These are phyloP conservation scores for Myriosclerotinia duriaeana DNA, from an alignment of 2,329 filamentous ascomycete genomes.

Conservation along the genomic window DNA sequence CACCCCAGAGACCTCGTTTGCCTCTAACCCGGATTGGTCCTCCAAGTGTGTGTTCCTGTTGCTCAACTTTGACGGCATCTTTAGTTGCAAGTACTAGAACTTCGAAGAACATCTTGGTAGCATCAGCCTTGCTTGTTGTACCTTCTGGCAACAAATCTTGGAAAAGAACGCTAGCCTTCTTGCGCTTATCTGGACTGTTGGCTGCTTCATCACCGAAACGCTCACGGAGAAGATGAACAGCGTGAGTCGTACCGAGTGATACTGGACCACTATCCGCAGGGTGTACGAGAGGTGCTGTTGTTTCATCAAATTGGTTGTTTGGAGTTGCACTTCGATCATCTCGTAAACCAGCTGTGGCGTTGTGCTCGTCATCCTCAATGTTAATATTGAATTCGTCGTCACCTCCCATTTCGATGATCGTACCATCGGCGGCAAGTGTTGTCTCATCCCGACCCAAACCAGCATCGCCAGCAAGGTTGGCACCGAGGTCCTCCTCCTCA, in stretches of 20 bases:
- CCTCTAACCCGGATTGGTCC: slow-evolving; percentile 79
- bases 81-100: slow-evolving; percentile 94
- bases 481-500: slow-evolving; percentile 55
- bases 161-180: slow-evolving; percentile 77
- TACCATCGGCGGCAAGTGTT: slow-evolving; percentile 54
- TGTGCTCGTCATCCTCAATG: slow-evolving; percentile 49
- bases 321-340: slow-evolving; percentile 42
- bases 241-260: slow-evolving; percentile 88
- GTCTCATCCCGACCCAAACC: slow-evolving; percentile 49
- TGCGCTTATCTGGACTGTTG: slow-evolving; percentile 67
- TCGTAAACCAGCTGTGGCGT: slow-evolving; percentile 46
- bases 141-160: slow-evolving; percentile 85
- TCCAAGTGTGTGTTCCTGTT: slow-evolving; percentile 69
- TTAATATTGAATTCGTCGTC: slow-evolving; percentile 49
- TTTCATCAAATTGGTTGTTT: slow-evolving; percentile 73
- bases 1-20: slow-evolving; percentile 95
- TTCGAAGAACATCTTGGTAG: slow-evolving; percentile 99
- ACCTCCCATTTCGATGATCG: slow-evolving; percentile 63
- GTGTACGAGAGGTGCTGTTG: slow-evolving; percentile 71
- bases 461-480: slow-evolving; percentile 49
- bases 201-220: slow-evolving; percentile 75
- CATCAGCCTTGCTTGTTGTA: slow-evolving; percentile 79
- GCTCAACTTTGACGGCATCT: slow-evolving; percentile 96
- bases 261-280: slow-evolving; percentile 83
- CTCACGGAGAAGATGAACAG: slow-evolving; percentile 90